A percentile compares a stretch with the other conserved stretches of the same genome.
These are phyloP conservation scores for Mycotypha africana DNA, from an alignment of 371 early-diverging fungal genomes.

Conservation along the genomic window DNA sequence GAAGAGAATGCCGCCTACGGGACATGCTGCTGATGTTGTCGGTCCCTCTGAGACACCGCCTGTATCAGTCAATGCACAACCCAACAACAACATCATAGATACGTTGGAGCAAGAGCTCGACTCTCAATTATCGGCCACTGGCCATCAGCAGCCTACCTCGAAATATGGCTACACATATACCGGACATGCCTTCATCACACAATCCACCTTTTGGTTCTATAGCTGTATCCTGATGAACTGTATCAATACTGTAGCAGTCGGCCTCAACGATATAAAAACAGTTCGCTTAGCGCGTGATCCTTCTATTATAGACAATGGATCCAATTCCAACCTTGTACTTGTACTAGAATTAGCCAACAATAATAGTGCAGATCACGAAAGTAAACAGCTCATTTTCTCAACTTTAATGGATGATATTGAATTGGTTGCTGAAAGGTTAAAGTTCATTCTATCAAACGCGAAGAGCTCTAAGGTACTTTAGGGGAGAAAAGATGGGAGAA, in stretches of 20 bases:
- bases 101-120: constrained; percentile 31
- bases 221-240: constrained; percentile 40
- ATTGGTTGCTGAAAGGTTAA: constrained; percentile 29
- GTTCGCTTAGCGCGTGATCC: constrained; percentile 36
- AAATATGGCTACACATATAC: constrained; percentile 35
- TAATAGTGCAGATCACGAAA: constrained; percentile 5
- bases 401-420: constrained; percentile 39
- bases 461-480: constrained; percentile 26
- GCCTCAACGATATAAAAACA: constrained; percentile 26
- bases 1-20: constrained; percentile 40
- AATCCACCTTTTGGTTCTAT: constrained; percentile 45
- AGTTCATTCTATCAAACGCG: constrained; percentile 36
- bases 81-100: constrained; percentile 15
- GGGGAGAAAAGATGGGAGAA: too few species aligned
- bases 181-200: constrained; percentile 39
- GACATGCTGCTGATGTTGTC: too few species aligned
- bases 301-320: constrained; percentile 25
- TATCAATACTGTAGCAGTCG: constrained; percentile 41
- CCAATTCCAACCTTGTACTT: constrained; percentile 25
- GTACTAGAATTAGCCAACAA: constrained; percentile 23
- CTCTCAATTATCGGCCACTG: constrained; percentile 19
- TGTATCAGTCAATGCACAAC: constrained; percentile 1
- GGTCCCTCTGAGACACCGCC: too few species aligned
- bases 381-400: constrained; percentile 28
- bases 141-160: constrained; percentile 22